Base-by-base conservation (phyloP, 2,329 filamentous ascomycete species). In the Cercospora canescens region DNA sequence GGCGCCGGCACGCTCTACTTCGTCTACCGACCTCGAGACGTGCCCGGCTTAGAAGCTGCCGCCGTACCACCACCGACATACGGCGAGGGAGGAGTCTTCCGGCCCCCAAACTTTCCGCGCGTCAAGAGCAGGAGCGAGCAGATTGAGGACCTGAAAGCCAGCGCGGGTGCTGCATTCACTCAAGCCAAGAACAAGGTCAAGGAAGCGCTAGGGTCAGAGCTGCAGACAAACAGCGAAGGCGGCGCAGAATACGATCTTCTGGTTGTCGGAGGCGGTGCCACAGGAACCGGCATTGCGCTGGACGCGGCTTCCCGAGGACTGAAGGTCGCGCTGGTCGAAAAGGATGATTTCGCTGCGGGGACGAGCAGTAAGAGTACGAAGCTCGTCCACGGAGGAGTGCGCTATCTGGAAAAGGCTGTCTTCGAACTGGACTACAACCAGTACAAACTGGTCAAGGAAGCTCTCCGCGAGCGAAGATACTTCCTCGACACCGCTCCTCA, bases 351-450 rank as follows among this genome's bases (percentile, higher is more conserved):
- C 77, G 89, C 89, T 72, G 86, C 89, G 68, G 91, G 92, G 32
- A 94, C 91, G 45, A 93, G 90, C 81, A 92, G 90, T 79, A 94
- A 94, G 82, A 93, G 90, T 81, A 95, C 91, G 57, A 95, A 95
- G 80, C 84, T 95, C 61, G 92, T 95, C 18, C 91, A 95, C 79
- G 91, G 91, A 71, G 91, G 91, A 75, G 92, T 95, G 66, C 87
- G 91, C 71, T 95, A 94, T 77, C 83, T 95, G 65, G 92, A 95
- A 79, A 95, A 95, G 83, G 91, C 91, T 62, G 88, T 95, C 58
- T 93, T 89, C 89, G 91, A 94, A 77, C 82, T 94, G 73, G 91
- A 95, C 79, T 94, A 93, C 78, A 89, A 89, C 71, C 91, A 95
- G 75, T 84, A 91, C 77, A 83, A 89, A 76, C 86, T 95, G 55